phyloP scores from a whole-genome alignment of 2,329 filamentous ascomycete genomes.

The Alternaria rosae region DNA sequence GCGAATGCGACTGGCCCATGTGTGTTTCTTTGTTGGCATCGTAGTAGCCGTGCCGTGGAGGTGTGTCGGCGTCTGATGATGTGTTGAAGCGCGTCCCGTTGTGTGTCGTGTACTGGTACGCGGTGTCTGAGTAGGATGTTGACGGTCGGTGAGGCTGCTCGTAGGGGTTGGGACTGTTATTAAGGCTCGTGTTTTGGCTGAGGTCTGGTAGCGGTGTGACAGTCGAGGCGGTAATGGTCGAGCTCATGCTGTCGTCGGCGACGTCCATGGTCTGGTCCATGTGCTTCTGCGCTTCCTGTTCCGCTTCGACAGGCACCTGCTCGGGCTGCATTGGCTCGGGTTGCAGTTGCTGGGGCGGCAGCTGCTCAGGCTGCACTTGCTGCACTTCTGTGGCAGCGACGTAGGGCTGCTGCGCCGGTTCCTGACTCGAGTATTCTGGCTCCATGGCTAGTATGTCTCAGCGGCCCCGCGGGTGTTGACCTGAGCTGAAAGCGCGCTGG shows the following conservation, averaged over 20 bases:
- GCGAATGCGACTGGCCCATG: constrained; percentile 48
- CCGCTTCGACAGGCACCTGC: constrained; percentile 11
- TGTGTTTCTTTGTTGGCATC: constrained; percentile 44
- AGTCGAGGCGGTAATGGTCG: constrained; percentile 54
- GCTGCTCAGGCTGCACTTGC: constrained; percentile 22
- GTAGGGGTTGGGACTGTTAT: constrained; percentile 34
- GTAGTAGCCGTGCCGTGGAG: constrained; percentile 47
- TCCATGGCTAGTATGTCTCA: constrained; percentile 14
- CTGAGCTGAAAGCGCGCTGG: constrained; percentile 27
- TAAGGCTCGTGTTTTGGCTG: constrained; percentile 32
- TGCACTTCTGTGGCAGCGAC: constrained; percentile 27
- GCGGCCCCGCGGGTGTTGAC: constrained; percentile 23
- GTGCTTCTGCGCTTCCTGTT: constrained; percentile 41
- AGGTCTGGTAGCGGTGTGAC: constrained; percentile 51
- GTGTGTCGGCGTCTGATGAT: constrained; percentile 58
- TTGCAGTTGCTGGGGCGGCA: constrained; percentile 32
- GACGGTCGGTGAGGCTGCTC: constrained; percentile 59
- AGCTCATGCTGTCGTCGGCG: constrained; percentile 57
- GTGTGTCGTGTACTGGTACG: constrained; percentile 50
- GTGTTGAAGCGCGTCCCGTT: constrained; percentile 53
- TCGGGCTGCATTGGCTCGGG: constrained; percentile 23
- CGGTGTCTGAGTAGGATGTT: constrained; percentile 62
- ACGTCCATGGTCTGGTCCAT: constrained; percentile 48
- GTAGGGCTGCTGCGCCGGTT: constrained; percentile 13
- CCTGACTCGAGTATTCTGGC: constrained; percentile 17